phyloP scores from a whole-genome alignment of 768 basidiomycete species.

The Termitomyces bulborhizus region DNA sequence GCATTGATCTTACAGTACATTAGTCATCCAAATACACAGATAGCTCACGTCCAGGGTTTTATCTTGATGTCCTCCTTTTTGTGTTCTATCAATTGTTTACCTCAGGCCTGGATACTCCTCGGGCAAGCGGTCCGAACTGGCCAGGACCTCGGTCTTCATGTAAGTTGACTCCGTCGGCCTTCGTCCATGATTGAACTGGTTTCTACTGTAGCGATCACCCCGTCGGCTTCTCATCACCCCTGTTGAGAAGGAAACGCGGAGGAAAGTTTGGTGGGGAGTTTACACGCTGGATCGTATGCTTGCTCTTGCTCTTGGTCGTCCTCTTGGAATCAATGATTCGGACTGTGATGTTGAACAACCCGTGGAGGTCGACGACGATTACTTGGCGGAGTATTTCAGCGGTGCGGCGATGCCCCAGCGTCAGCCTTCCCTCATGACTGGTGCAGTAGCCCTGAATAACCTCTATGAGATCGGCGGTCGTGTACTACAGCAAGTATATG shows the following conservation, averaged over 20 bases:
- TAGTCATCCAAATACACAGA: conserved; percentile 79
- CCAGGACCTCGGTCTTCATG: conserved; percentile 89
- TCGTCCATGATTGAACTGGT: conserved; percentile 14
- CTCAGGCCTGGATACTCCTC: conserved; percentile 89
- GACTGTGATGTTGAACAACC: conserved; percentile 90
- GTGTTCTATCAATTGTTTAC: conserved; percentile 89
- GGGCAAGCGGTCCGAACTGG: conserved; percentile 88
- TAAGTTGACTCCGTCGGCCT: conserved; percentile 33
- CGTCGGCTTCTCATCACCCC: conserved; percentile 62
- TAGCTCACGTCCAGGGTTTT: conserved; percentile 87
- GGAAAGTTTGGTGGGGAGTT: conserved; percentile 93
- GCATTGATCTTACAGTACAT: conserved; percentile 90
- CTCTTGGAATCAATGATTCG: conserved; percentile 81
- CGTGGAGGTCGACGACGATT: conserved; percentile 76
- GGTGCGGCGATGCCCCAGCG: conserved; percentile 52
- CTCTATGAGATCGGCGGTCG: conserved; percentile 84
- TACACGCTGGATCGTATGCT: conserved; percentile 91
- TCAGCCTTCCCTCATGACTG: conserved; percentile 72
- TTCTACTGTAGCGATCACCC: conserved; percentile 62
- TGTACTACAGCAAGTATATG: conserved; percentile 78
- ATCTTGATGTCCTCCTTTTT: conserved; percentile 86
- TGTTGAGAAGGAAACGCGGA: conserved; percentile 83
- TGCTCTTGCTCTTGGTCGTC: conserved; percentile 82
- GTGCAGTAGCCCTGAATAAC: conserved; percentile 66
- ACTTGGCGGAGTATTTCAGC: conserved; percentile 63